Conservation (phyloP, 139 green algal genomes). For the Chlorella sp. region DNA sequence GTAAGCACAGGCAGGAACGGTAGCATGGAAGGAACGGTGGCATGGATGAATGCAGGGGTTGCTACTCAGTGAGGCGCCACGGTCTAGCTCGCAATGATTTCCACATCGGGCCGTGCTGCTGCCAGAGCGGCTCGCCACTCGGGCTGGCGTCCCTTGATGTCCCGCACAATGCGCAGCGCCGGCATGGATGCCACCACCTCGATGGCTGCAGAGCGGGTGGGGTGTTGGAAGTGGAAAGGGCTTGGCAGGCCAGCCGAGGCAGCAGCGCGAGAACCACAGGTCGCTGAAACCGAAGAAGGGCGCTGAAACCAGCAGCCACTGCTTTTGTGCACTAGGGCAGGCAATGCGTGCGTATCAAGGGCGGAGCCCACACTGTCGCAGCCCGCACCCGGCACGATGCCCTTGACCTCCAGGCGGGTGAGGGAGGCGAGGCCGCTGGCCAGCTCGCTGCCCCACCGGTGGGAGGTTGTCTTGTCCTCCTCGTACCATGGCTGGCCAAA, state of each 20-base stretch:
- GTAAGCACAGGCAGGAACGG: no score
- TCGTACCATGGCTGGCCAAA: background rate
- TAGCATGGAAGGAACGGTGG: no score
- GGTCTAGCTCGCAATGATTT: background rate
- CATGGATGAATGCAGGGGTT: no score
- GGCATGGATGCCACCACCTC: background rate
- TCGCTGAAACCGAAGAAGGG: no score
- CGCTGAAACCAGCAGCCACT: background rate
- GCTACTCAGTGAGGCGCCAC: no score
- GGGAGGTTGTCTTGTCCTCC: background rate
- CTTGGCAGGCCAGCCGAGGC: no score
- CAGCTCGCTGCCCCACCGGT: background rate
- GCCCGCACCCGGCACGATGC: background rate
- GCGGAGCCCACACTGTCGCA: background rate
- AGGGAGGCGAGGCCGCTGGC: background rate
- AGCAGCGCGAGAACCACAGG: no score
- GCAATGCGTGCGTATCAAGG: no score
- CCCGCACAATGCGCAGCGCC: background rate
- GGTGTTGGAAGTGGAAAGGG: background rate
- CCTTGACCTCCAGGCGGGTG: conserved; percentile 1
- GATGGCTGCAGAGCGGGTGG: background rate
- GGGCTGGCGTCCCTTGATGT: background rate
- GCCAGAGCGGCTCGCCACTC: background rate
- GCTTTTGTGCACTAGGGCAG: no score
- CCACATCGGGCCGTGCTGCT: background rate